Percentiles rank a stretch among this genome's conserved stretches.
These are phyloP conservation scores for Oryza brachyantha DNA, from an alignment of 176 grass and related monocot genomes.

Conservation along the genomic window DNA sequence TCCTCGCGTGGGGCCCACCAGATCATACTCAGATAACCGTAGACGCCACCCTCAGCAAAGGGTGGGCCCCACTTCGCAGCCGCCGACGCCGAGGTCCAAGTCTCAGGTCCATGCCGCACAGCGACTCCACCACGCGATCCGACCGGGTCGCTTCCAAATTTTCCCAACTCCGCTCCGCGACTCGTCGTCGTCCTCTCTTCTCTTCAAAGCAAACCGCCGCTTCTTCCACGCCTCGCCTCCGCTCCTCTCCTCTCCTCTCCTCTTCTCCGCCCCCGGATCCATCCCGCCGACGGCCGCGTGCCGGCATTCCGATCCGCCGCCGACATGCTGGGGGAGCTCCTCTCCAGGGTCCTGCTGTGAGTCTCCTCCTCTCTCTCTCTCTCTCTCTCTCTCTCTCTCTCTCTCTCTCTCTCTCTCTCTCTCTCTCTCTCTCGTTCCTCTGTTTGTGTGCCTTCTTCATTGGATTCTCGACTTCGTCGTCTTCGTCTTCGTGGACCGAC, in stretches of 20 bases:
- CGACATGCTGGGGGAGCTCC: slow-evolving; percentile 59
- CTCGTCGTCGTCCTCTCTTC: no score
- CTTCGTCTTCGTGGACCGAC: no score
- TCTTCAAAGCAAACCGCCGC: slow-evolving; percentile 44
- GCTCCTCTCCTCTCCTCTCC: no score
- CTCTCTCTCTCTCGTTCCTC: no score
- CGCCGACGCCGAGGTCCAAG: not conserved
- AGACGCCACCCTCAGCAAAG: not conserved
- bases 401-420: no score
- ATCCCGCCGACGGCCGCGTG: no score
- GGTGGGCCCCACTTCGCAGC: not conserved
- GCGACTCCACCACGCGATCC: not conserved
- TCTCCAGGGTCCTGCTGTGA: slow-evolving; percentile 57
- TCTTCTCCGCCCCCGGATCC: no score
- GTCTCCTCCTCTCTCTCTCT: not conserved
- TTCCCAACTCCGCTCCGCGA: not conserved
- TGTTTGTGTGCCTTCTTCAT: no score
- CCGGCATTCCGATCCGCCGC: slow-evolving; percentile 22
- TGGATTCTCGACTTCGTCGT: no score
- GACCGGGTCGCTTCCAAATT: not conserved
- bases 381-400: no score
- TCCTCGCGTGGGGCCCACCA: not conserved
- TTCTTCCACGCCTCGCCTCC: not conserved
- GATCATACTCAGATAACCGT: not conserved
- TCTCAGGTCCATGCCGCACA: not conserved